phyloP scores from a whole-genome alignment of 495 filamentous ascomycete genomes.

The Neurospora sp. region DNA sequence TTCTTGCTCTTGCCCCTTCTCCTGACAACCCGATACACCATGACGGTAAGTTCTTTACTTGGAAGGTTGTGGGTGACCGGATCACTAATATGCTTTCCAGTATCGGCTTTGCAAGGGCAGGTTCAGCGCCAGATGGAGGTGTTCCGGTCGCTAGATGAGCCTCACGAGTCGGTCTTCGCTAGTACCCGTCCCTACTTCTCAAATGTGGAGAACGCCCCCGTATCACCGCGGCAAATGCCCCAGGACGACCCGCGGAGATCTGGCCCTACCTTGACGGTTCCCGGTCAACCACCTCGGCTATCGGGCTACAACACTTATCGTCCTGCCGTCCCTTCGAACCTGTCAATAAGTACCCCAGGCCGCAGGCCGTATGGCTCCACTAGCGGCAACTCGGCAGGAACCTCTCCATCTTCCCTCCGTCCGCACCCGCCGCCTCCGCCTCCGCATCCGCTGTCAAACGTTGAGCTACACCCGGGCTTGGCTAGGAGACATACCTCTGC shows the following conservation, averaged over 20 bases:
- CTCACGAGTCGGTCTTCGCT: conserved; percentile 63
- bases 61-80: conserved; percentile 7
- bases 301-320: conserved; percentile 42
- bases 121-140: conserved; percentile 76
- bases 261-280: conserved; percentile 33
- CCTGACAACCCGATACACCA: conserved; percentile 50
- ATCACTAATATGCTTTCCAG: conserved; percentile 39
- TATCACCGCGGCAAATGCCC: conserved; percentile 86
- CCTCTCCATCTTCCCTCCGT: conserved; percentile 63
- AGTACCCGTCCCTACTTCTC: conserved; percentile 68
- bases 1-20: conserved; percentile 60
- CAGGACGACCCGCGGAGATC: conserved; percentile 74
- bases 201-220: conserved; percentile 66
- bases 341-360: conserved; percentile 53
- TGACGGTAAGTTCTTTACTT: conserved; percentile 41
- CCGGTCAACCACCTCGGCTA: conserved; percentile 20
- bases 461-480: conserved; percentile 65
- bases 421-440: conserved; percentile 58
- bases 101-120: conserved; percentile 69
- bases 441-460: conserved; percentile 65
- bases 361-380: conserved; percentile 75
- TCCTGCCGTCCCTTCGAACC: conserved; percentile 67
- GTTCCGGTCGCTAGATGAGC: conserved; percentile 55
- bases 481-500: conserved; percentile 87
- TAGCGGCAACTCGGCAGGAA: conserved; percentile 46